Conservation (phyloP, 768 basidiomycete species). For the Termitomyces sp. region DNA sequence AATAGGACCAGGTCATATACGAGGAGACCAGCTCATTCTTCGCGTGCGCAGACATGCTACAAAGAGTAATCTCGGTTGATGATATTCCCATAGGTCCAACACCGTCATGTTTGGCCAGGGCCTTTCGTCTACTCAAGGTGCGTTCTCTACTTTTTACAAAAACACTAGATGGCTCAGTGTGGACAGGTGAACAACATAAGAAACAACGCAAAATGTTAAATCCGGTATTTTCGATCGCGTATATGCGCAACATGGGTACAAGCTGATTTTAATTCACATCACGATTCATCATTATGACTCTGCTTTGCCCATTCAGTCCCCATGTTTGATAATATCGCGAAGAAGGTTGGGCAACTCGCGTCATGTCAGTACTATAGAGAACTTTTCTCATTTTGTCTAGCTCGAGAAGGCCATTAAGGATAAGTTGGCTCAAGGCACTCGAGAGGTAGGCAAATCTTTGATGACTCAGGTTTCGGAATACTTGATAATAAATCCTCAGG, state of each 20-base stretch:
- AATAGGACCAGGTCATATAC: constrained; percentile 4
- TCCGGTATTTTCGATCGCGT: constrained; percentile 9
- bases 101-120: background rate
- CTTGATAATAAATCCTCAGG: background rate
- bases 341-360: constrained; percentile 4
- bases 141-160: background rate
- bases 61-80: background rate
- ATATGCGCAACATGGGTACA: constrained; percentile 10
- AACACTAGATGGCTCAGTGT: background rate
- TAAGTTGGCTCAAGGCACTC: background rate
- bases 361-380: background rate
- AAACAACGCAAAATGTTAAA: constrained; percentile 3
- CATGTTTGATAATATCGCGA: constrained; percentile 10
- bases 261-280: background rate
- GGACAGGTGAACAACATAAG: constrained; percentile 5
- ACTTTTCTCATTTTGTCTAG: background rate
- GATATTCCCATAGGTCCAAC: background rate
- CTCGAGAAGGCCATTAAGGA: constrained; percentile 1
- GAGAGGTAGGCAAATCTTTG: background rate
- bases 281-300: background rate
- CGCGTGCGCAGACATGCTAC: background rate
- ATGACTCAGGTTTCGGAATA: background rate
- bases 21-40: background rate
- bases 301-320: background rate
- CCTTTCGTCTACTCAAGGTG: constrained; percentile 4